Percentiles rank a stretch among this genome's conserved stretches.
Conservation (phyloP, 345 rosid genomes). For the Pelargonium nanum region DNA sequence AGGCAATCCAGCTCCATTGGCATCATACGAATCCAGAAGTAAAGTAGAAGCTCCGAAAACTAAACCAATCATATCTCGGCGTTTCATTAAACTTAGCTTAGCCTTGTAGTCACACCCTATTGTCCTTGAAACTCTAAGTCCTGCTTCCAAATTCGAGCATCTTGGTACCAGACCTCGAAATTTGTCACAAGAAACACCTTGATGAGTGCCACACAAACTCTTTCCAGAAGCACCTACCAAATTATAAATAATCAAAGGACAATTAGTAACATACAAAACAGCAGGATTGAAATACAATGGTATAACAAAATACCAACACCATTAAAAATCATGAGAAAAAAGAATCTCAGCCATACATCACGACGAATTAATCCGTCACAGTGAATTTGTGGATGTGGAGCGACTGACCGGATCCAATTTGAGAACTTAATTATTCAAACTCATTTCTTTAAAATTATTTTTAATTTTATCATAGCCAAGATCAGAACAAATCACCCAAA, state of each 20-base stretch:
- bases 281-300: too few species aligned
- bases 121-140: conserved; percentile 24
- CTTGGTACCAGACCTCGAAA: conserved; percentile 18
- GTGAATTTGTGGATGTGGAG: too few species aligned
- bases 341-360: too few species aligned
- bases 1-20: conserved; percentile 73
- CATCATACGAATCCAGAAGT: conserved; percentile 21
- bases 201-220: conserved; percentile 13
- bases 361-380: too few species aligned
- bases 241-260: conserved; percentile 1
- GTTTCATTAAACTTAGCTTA: conserved; percentile 17
- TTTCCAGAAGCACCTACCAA: conserved; percentile 25
- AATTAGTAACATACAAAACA: neutral
- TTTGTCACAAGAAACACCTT: conserved; percentile 12
- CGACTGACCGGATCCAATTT: too few species aligned
- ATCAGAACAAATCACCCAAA: too few species aligned
- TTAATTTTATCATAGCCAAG: too few species aligned
- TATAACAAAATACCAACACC: too few species aligned
- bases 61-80: conserved; percentile 55
- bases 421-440: too few species aligned
- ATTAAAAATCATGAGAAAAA: too few species aligned
- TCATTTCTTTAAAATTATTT: too few species aligned
- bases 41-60: conserved; percentile 41
- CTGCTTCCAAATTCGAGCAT: conserved; percentile 18
- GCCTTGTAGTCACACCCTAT: conserved; percentile 8